A percentile compares a stretch with the other conserved stretches of the same genome.
Conservation (phyloP, 768 basidiomycete species). For the Tricholoma flavovirens region DNA sequence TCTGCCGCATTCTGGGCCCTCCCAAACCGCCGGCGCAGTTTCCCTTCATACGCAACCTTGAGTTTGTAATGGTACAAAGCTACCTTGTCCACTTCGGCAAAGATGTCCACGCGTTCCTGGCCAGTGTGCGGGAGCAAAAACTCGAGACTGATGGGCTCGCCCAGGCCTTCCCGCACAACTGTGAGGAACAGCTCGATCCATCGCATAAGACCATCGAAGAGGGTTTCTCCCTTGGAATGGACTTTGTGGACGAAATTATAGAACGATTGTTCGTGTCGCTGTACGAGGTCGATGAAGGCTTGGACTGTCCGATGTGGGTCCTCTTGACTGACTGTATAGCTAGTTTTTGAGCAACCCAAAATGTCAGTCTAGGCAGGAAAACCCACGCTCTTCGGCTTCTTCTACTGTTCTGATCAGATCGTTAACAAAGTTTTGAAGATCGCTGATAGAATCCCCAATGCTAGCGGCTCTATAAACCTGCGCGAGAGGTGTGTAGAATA, state of each 20-base stretch:
- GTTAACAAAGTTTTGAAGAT: slow-evolving; percentile 90
- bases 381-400: slow-evolving; percentile 80
- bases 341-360: slow-evolving; percentile 2
- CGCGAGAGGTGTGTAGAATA: slow-evolving; percentile 94
- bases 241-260: slow-evolving; percentile 98
- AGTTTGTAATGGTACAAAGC: slow-evolving; percentile 91
- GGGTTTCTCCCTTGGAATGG: slow-evolving; percentile 89
- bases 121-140: slow-evolving; percentile 83
- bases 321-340: slow-evolving; percentile 61
- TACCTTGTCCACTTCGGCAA: slow-evolving; percentile 84
- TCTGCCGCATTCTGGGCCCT: slow-evolving; percentile 44
- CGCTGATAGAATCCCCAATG: slow-evolving; percentile 88
- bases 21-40: slow-evolving; percentile 81
- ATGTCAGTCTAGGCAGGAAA: background rate
- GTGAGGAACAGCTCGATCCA: slow-evolving; percentile 97
- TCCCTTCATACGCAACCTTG: slow-evolving; percentile 90
- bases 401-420: slow-evolving; percentile 96
- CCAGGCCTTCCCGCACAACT: slow-evolving; percentile 84
- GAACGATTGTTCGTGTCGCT: slow-evolving; percentile 92
- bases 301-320: slow-evolving; percentile 86
- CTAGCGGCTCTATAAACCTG: slow-evolving; percentile 97
- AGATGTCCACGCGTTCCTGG: slow-evolving; percentile 65
- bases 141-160: slow-evolving; percentile 73
- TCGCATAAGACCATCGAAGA: slow-evolving; percentile 90
- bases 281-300: slow-evolving; percentile 87